Conservation (phyloP, 306 rosid species). For the Vigna unguiculata region DNA sequence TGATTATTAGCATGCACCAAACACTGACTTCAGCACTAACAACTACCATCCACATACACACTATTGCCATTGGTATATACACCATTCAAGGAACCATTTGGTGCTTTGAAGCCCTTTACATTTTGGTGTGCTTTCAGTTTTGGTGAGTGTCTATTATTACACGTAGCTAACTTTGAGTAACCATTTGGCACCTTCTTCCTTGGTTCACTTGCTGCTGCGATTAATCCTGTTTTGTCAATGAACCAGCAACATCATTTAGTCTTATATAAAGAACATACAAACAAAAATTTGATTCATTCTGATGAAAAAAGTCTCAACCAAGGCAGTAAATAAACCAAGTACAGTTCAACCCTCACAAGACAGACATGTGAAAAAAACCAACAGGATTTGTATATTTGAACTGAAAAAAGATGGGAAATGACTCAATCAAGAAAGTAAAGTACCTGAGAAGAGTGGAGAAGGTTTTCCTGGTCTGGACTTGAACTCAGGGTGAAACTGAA, state of each 20-base stretch:
- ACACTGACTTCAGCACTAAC: conserved; percentile 36
- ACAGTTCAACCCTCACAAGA: neutral
- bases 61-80: conserved; percentile 74
- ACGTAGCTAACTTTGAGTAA: conserved; percentile 45
- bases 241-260: conserved; percentile 23
- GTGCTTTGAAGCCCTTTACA: conserved; percentile 57
- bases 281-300: neutral
- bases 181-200: conserved; percentile 48
- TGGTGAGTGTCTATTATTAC: conserved; percentile 58
- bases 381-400: conserved; percentile 12
- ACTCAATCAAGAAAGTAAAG: conserved; percentile 19
- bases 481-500: conserved; percentile 91
- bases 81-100: conserved; percentile 69
- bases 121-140: conserved; percentile 55
- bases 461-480: conserved; percentile 93
- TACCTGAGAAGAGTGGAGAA: conserved; percentile 79
- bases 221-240: conserved; percentile 63
- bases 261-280: neutral
- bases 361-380: conserved; percentile 8
- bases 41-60: conserved; percentile 55
- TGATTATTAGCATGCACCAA: conserved; percentile 32
- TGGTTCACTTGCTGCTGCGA: conserved; percentile 67
- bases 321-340: conserved; percentile 4
- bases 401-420: neutral
- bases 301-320: neutral